Conservation (phyloP, 352 stramenopile species). For the Globisporangium nagaii region DNA sequence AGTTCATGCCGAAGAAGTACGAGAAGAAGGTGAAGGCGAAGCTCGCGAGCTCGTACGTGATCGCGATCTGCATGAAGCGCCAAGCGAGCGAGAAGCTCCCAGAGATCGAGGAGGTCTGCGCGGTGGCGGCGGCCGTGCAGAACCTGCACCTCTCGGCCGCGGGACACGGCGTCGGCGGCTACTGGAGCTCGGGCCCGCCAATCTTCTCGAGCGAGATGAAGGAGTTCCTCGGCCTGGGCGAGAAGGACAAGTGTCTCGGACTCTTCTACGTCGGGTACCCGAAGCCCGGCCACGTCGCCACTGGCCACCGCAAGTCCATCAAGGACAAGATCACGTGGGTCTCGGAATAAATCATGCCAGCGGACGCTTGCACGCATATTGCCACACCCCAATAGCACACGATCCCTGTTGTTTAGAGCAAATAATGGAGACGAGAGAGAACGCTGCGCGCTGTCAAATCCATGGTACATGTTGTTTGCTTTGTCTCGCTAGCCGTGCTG, state of each 20-base stretch:
- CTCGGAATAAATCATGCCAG: slow-evolving; percentile 9
- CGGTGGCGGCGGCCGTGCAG: slow-evolving; percentile 72
- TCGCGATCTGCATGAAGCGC: slow-evolving; percentile 86
- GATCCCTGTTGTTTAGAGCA: slow-evolving; percentile 1
- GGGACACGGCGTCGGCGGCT: slow-evolving; percentile 63
- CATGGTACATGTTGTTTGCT: neutral
- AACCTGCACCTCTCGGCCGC: slow-evolving; percentile 81
- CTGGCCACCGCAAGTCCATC: slow-evolving; percentile 61
- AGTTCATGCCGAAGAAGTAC: slow-evolving; percentile 75
- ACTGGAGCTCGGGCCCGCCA: slow-evolving; percentile 78
- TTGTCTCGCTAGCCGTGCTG: neutral
- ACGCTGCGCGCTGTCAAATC: neutral
- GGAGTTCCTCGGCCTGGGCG: slow-evolving; percentile 54
- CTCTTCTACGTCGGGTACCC: slow-evolving; percentile 81
- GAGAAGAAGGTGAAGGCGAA: slow-evolving; percentile 77
- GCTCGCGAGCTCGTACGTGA: slow-evolving; percentile 60
- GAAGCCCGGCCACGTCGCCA: slow-evolving; percentile 41
- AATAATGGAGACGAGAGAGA: neutral
- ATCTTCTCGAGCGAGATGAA: slow-evolving; percentile 80
- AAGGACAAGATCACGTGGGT: slow-evolving; percentile 73
- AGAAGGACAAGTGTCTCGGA: slow-evolving; percentile 75
- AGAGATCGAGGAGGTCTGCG: slow-evolving; percentile 76
- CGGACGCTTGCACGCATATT: neutral
- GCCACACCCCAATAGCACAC: neutral
- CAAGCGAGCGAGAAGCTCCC: slow-evolving; percentile 76